A percentile compares a stretch with the other conserved stretches of the same genome.
Evolutionary conservation across 129 eudicot species (phyloP).

Genomic region (Flaveria sonorensis): DNA sequence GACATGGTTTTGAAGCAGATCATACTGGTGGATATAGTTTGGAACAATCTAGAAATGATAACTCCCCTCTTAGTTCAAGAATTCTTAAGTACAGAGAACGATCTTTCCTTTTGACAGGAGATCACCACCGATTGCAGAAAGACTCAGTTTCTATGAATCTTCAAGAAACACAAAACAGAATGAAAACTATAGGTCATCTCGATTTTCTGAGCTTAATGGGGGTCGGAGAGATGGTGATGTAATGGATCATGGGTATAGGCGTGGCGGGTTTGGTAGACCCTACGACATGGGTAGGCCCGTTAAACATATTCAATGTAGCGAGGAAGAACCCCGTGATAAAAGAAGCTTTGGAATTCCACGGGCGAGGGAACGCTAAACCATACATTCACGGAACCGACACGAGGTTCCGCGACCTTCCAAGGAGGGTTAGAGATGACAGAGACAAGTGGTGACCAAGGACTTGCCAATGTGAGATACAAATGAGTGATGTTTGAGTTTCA

Average conservation of each 20-base stretch:
- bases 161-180: slow-evolving; percentile 37
- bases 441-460: slow-evolving; percentile 21
- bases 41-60: slow-evolving; percentile 27
- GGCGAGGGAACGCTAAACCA: slow-evolving; percentile 24
- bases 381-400: slow-evolving; percentile 1
- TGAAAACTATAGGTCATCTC: slow-evolving; percentile 20
- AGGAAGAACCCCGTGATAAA: slow-evolving; percentile 35
- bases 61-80: slow-evolving; percentile 25
- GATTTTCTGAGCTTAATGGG: slow-evolving; percentile 34
- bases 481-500: neutral
- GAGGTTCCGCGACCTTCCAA: slow-evolving; percentile 29
- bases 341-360: slow-evolving; percentile 28
- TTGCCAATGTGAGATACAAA: neutral
- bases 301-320: slow-evolving; percentile 21
- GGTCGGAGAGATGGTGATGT: slow-evolving; percentile 24
- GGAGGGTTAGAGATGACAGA: slow-evolving; percentile 24
- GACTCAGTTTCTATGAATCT: slow-evolving; percentile 24
- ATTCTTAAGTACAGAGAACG: slow-evolving; percentile 32
- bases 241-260: slow-evolving; percentile 31
- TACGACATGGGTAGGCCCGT: slow-evolving; percentile 20
- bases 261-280: slow-evolving; percentile 31
- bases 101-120: slow-evolving; percentile 26
- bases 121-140: slow-evolving; percentile 39
- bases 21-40: slow-evolving; percentile 26
- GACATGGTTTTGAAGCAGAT: slow-evolving; percentile 35